phyloP scores from a whole-genome alignment of 2,329 filamentous ascomycete species.

The Colletotrichum godetiae region DNA sequence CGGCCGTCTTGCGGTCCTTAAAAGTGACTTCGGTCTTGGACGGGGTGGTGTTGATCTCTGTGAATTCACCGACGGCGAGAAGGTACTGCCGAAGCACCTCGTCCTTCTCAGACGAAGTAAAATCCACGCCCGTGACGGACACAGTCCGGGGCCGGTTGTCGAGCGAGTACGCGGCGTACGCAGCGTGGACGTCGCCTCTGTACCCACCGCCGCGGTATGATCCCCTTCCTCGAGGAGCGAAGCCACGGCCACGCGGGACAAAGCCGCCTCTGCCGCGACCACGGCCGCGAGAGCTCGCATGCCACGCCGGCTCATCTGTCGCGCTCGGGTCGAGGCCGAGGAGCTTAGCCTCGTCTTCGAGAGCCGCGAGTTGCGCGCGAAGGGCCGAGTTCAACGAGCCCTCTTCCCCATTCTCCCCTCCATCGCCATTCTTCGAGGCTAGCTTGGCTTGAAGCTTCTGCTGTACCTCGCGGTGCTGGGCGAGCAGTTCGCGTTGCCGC shows the following conservation, averaged over 20 bases:
- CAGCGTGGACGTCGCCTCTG: conserved; percentile 60
- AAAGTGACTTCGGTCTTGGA: conserved; percentile 68
- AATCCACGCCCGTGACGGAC: conserved; percentile 71
- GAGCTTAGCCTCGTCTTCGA: conserved; percentile 78
- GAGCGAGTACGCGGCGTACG: conserved; percentile 73
- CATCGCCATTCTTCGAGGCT: conserved; percentile 55
- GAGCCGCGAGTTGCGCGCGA: conserved; percentile 76
- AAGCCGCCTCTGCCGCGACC: conserved; percentile 57
- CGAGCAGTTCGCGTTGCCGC: conserved; percentile 70
- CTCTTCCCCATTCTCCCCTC: conserved; percentile 38
- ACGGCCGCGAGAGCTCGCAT: conserved; percentile 44
- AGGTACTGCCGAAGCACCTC: conserved; percentile 79
- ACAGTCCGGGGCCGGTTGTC: conserved; percentile 82
- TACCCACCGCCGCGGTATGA: conserved; percentile 52
- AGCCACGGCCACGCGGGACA: conserved; percentile 45
- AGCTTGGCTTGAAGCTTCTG: conserved; percentile 71
- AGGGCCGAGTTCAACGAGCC: conserved; percentile 65
- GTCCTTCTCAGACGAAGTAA: conserved; percentile 71
- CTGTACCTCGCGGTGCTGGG: conserved; percentile 74
- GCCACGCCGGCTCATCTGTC: conserved; percentile 53
- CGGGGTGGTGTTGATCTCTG: conserved; percentile 63
- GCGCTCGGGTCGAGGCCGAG: conserved; percentile 74
- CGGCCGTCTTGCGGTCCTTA: conserved; percentile 76
- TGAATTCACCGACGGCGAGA: conserved; percentile 73
- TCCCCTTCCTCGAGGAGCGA: conserved; percentile 51